Percentiles rank a stretch among this genome's conserved stretches.
These are phyloP conservation scores for Podaxis sp. DNA, from an alignment of 768 basidiomycete genomes.

Conservation along the genomic window DNA sequence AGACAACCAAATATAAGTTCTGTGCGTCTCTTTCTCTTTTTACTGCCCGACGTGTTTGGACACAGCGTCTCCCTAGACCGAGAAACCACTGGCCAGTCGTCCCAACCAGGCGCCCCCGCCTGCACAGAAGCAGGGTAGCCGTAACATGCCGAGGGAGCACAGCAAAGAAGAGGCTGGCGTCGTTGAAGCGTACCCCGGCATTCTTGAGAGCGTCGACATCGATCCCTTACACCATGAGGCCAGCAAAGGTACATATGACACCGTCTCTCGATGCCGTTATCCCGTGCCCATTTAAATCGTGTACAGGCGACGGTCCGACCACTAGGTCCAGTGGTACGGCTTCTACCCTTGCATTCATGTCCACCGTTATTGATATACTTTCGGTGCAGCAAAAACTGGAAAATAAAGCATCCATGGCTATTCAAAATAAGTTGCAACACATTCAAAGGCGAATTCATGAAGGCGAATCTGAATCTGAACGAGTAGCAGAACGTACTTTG, in stretches of 20 bases:
- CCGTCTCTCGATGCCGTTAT: not conserved
- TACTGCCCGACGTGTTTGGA: not conserved
- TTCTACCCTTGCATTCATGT: constrained; percentile 17
- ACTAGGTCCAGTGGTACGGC: constrained; percentile 18
- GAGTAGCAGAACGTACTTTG: not conserved
- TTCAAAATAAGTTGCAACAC: not conserved
- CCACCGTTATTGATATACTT: constrained; percentile 21
- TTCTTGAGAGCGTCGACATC: constrained; percentile 55
- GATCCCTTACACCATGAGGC: constrained; percentile 49
- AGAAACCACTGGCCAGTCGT: not conserved
- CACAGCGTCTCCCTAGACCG: not conserved
- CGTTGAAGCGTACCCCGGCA: constrained; percentile 52
- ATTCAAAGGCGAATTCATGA: not conserved
- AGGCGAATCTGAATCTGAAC: not conserved
- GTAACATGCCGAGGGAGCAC: not conserved
- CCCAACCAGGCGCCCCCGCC: constrained; percentile 15
- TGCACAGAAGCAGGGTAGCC: constrained; percentile 35
- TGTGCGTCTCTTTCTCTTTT: constrained; percentile 34
- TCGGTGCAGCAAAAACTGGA: constrained; percentile 28
- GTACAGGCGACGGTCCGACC: constrained; percentile 42
- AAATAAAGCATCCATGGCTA: constrained; percentile 23
- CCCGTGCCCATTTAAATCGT: not conserved
- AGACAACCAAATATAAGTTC: constrained; percentile 43
- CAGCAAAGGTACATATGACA: constrained; percentile 32
- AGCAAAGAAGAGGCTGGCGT: constrained; percentile 45